Percentiles rank a stretch among this genome's conserved stretches.
phyloP scores from a whole-genome alignment of 2,329 filamentous ascomycete species.

The Microsporum audouinii region DNA sequence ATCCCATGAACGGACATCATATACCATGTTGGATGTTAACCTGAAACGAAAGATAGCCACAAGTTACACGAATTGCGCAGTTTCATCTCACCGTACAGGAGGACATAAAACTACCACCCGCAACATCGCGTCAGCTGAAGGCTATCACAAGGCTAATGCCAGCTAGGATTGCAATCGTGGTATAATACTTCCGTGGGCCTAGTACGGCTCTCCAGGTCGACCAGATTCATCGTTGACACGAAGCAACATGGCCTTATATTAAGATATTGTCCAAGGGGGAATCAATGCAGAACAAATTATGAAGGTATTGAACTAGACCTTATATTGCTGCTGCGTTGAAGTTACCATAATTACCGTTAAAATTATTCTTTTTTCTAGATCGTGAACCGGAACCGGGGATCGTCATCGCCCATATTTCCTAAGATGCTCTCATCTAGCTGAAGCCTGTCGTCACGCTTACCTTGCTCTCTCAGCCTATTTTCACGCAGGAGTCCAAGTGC shows the following conservation, averaged over 20 bases:
- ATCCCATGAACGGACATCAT: background rate
- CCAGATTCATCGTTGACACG: background rate
- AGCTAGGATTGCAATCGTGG: background rate
- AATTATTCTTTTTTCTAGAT: slow-evolving; percentile 13
- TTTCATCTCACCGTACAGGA: background rate
- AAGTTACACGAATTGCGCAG: background rate
- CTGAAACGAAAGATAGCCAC: background rate
- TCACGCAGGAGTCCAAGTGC: slow-evolving; percentile 19
- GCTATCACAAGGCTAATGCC: background rate
- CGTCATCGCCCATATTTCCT: slow-evolving; percentile 25
- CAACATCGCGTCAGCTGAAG: background rate
- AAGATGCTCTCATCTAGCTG: slow-evolving; percentile 18
- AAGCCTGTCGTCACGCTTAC: slow-evolving; percentile 19
- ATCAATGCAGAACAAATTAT: background rate
- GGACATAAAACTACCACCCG: background rate
- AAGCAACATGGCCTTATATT: background rate
- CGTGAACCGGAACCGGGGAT: slow-evolving; percentile 26
- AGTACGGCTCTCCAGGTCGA: too few species aligned
- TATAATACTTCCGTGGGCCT: too few species aligned
- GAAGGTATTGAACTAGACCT: background rate
- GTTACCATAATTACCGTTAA: background rate
- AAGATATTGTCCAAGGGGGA: background rate
- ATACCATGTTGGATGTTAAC: background rate
- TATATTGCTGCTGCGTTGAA: background rate
- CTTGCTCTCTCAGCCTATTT: slow-evolving; percentile 22